phyloP scores from a whole-genome alignment of 192 early-diverging fungal species.

The Lobosporangium transversale region DNA sequence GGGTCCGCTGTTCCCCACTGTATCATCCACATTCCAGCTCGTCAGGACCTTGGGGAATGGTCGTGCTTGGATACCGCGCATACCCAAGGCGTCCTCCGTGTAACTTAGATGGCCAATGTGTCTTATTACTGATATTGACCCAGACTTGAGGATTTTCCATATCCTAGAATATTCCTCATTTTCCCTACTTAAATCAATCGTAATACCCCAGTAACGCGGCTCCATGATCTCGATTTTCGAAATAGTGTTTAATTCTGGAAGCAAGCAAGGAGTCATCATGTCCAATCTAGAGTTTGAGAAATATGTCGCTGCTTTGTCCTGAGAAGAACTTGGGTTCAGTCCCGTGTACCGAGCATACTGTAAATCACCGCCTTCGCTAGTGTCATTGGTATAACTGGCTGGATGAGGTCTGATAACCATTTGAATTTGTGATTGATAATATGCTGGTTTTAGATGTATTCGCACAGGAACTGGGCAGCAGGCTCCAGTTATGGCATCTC shows the following conservation, averaged over 20 bases:
- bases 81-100: constrained; percentile 41
- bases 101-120: constrained; percentile 61
- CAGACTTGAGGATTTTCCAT: constrained; percentile 45
- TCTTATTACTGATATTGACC: constrained; percentile 57
- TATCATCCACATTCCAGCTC: background rate
- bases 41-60: constrained; percentile 40
- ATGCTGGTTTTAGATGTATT: constrained; percentile 48
- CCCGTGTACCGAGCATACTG: background rate
- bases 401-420: constrained; percentile 1
- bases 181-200: constrained; percentile 52
- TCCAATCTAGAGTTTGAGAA: constrained; percentile 19
- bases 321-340: background rate
- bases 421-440: constrained; percentile 10
- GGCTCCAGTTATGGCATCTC: constrained; percentile 67
- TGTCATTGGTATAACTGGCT: too few species aligned
- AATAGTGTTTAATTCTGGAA: constrained; percentile 65
- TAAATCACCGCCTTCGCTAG: too few species aligned
- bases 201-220: constrained; percentile 67
- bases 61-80: constrained; percentile 35
- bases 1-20: constrained; percentile 1
- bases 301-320: constrained; percentile 7
- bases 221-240: constrained; percentile 61
- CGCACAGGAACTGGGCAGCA: constrained; percentile 67
- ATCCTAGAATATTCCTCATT: constrained; percentile 24
- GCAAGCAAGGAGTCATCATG: constrained; percentile 66